Percentiles rank a stretch among this genome's conserved stretches.
Evolutionary conservation across 257 asterid species (phyloP).

Genomic region (Jacaranda copaia): DNA sequence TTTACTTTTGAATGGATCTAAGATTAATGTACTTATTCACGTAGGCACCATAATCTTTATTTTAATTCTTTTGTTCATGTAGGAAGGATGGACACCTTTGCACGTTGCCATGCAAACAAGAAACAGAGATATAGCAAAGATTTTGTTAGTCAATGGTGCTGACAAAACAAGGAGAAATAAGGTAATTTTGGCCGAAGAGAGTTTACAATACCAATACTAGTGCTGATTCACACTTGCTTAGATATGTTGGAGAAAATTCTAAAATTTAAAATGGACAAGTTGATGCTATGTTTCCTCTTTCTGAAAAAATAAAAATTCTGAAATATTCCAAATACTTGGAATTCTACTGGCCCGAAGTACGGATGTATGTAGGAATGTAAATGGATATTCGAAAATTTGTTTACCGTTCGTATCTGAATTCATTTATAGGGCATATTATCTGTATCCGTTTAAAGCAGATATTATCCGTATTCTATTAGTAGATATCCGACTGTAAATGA

Average conservation of each 20-base stretch:
- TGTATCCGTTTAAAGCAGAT: no score
- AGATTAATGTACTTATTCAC: neutral
- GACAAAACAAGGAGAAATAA: constrained; percentile 74
- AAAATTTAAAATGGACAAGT: neutral
- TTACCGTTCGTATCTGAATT: no score
- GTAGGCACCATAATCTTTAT: neutral
- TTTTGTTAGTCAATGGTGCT: constrained; percentile 83
- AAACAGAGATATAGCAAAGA: constrained; percentile 76
- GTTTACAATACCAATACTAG: neutral
- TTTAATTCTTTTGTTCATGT: constrained; percentile 1
- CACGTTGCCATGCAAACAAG: constrained; percentile 92
- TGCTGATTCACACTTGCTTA: neutral
- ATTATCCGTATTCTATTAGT: no score
- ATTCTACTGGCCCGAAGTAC: neutral
- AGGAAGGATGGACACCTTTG: constrained; percentile 98
- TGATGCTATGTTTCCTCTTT: no score
- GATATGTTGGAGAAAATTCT: neutral
- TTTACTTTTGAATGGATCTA: constrained; percentile 22
- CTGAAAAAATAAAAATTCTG: no score
- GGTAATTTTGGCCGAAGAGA: constrained; percentile 45
- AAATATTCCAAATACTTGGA: neutral
- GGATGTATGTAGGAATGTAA: no score
- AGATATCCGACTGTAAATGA: no score
- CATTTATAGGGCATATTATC: no score
- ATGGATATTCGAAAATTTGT: no score